Conservation (phyloP, 345 rosid species). For the Arabis hirsuta region DNA sequence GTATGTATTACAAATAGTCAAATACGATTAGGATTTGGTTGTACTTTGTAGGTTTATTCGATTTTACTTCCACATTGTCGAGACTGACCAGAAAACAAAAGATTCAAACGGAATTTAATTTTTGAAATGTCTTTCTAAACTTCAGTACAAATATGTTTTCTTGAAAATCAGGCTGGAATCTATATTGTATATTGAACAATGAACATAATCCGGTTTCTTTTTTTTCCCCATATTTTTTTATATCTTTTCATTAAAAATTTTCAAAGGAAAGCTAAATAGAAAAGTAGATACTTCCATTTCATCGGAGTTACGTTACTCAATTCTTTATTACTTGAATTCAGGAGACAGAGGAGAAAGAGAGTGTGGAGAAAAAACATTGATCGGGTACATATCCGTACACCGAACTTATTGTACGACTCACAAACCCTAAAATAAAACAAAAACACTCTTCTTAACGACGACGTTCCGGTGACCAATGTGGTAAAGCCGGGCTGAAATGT, state of each 20-base stretch:
- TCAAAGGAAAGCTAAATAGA: no score
- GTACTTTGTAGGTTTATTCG: no score
- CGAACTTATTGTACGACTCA: conserved; percentile 34
- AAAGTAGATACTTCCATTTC: neutral
- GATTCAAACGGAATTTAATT: neutral
- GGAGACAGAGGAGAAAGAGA: neutral
- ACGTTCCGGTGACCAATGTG: conserved; percentile 67
- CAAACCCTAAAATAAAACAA: conserved; percentile 22
- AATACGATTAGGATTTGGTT: neutral
- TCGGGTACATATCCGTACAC: conserved; percentile 37
- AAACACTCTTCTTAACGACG: conserved; percentile 37
- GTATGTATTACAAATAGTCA: no score
- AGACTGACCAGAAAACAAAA: neutral
- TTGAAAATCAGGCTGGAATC: no score
- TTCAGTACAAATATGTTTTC: no score
- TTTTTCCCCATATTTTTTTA: no score
- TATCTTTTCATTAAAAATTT: no score
- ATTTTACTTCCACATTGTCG: no score
- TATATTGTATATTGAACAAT: no score
- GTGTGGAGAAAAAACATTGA: conserved; percentile 13
- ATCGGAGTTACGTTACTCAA: neutral
- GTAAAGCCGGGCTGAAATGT: conserved; percentile 69
- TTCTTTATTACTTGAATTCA: conserved; percentile 6
- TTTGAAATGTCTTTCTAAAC: neutral
- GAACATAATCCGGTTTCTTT: no score